Evolutionary conservation across 305 asterid genomes (phyloP).

Genomic region (Solanum chacoense): DNA sequence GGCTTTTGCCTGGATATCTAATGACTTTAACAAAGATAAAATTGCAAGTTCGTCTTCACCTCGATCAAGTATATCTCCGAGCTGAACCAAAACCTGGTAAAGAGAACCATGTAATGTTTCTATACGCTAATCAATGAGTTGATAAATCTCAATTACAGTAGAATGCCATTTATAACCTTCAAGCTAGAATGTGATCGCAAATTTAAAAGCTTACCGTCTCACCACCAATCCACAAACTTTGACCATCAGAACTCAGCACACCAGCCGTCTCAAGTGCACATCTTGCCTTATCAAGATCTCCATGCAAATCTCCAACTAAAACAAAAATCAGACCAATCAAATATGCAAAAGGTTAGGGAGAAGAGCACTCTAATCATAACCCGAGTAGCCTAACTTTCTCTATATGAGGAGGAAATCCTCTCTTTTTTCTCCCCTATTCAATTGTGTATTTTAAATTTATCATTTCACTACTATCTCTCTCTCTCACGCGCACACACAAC

Average conservation of each 20-base stretch:
- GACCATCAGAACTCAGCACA: constrained; percentile 69
- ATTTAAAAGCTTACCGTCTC: constrained; percentile 43
- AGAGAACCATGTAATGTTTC: not conserved
- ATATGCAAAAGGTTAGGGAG: not conserved
- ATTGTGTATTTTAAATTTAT: not conserved
- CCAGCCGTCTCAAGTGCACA: constrained; percentile 89
- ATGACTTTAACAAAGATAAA: constrained; percentile 65
- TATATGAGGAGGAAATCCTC: not conserved
- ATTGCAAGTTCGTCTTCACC: constrained; percentile 96
- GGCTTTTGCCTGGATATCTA: constrained; percentile 78
- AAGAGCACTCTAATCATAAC: not conserved
- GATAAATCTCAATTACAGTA: not conserved
- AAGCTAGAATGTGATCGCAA: not conserved
- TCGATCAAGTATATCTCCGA: constrained; percentile 90
- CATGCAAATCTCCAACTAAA: constrained; percentile 93
- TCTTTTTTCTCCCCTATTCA: not conserved
- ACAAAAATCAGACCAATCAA: not conserved
- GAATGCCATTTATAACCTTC: not conserved
- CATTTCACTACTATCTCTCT: not conserved
- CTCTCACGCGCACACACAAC: not conserved
- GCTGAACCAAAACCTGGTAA: constrained; percentile 71
- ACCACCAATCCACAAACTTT: constrained; percentile 79
- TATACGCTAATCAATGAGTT: not conserved
- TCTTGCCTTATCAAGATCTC: constrained; percentile 87
- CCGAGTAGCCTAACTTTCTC: not conserved